These are phyloP conservation scores for Ambrosia hybrid DNA, from an alignment of 140 eudicot species.

Conservation along the genomic window DNA sequence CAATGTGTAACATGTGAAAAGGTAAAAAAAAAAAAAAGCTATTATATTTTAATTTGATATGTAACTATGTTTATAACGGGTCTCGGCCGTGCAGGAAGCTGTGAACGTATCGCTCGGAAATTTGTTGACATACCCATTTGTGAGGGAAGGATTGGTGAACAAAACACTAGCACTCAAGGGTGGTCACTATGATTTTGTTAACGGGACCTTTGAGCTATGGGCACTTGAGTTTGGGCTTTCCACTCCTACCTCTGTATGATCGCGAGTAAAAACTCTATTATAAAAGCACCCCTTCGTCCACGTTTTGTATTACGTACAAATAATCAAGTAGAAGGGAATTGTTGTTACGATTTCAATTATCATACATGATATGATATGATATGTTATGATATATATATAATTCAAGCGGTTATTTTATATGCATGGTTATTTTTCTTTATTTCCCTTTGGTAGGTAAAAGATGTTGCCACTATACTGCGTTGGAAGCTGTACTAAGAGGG, in stretches of 20 bases:
- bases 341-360: slow-evolving; percentile 22
- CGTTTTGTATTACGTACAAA: slow-evolving; percentile 31
- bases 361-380: slow-evolving; percentile 16
- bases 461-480: slow-evolving; percentile 96
- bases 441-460: slow-evolving; percentile 83
- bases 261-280: slow-evolving; percentile 31
- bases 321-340: slow-evolving; percentile 17
- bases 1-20: slow-evolving; percentile 79
- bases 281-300: slow-evolving; percentile 26
- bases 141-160: slow-evolving; percentile 76
- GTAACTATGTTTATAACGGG: background rate
- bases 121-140: slow-evolving; percentile 80
- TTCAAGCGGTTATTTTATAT: slow-evolving; percentile 34
- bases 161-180: slow-evolving; percentile 75
- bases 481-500: slow-evolving; percentile 82
- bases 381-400: slow-evolving; percentile 27
- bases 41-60: too few relatives aligned
- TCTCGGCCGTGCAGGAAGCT: slow-evolving; percentile 58
- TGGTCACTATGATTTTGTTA: slow-evolving; percentile 84
- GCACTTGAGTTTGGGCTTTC: slow-evolving; percentile 72
- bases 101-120: slow-evolving; percentile 77
- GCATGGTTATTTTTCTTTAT: slow-evolving; percentile 40
- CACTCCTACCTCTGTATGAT: slow-evolving; percentile 61
- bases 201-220: slow-evolving; percentile 91
- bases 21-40: slow-evolving; percentile 41